These are phyloP conservation scores for Oryza glaberrima DNA, from an alignment of 176 grass and related monocot genomes.

Conservation along the genomic window DNA sequence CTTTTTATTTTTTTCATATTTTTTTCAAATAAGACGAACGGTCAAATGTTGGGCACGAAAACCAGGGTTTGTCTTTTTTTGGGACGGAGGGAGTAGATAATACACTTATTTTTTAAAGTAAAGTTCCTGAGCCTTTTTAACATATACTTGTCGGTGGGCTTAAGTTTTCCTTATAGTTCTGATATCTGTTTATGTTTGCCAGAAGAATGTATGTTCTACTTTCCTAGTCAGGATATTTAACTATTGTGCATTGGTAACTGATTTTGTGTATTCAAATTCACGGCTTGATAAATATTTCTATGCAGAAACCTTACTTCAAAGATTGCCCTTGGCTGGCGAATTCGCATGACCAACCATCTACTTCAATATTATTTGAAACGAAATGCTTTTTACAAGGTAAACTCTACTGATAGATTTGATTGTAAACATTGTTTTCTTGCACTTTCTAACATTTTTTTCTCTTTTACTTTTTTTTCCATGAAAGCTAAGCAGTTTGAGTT, in stretches of 20 bases:
- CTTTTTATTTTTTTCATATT: too few relatives aligned
- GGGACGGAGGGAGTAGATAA: not conserved
- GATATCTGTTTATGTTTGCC: not conserved
- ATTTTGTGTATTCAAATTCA: conserved; percentile 20
- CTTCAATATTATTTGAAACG: conserved; percentile 87
- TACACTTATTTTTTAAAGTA: not conserved
- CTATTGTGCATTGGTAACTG: not conserved
- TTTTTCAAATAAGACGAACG: too few relatives aligned
- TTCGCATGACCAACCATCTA: conserved; percentile 90
- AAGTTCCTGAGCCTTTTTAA: not conserved
- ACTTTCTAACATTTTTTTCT: not conserved
- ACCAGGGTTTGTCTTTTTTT: too few relatives aligned
- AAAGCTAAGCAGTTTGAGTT: not conserved
- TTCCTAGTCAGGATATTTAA: not conserved
- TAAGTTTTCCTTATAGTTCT: not conserved
- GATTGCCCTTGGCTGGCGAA: conserved; percentile 96
- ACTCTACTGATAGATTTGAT: not conserved
- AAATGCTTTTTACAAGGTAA: conserved; percentile 96
- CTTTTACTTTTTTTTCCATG: not conserved
- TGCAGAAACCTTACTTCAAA: conserved; percentile 84
- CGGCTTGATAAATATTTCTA: conserved; percentile 42
- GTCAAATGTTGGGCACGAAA: too few relatives aligned
- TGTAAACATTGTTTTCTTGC: conserved; percentile 7
- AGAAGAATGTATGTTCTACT: conserved; percentile 23
- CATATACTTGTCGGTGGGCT: not conserved